A percentile compares a stretch with the other conserved stretches of the same genome.
These are phyloP conservation scores for Jasminum sambac DNA, from an alignment of 257 asterid species.

Conservation along the genomic window DNA sequence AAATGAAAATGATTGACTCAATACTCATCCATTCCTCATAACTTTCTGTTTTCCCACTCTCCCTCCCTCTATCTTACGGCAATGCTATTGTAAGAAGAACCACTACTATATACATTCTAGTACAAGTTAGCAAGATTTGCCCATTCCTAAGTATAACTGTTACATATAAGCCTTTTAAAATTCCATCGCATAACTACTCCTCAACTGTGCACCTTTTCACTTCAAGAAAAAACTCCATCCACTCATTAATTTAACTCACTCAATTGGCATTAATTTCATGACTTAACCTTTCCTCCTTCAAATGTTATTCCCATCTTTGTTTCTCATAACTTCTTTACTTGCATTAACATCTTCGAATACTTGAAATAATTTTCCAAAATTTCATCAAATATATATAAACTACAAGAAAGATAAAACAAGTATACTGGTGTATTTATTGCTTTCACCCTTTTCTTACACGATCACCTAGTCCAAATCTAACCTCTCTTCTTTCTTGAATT, in stretches of 20 bases:
- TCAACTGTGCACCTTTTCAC: constrained; percentile 35
- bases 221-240: constrained; percentile 12
- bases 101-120: too few relatives aligned
- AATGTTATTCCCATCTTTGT: constrained; percentile 23
- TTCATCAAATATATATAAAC: not conserved
- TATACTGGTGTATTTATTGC: constrained; percentile 44
- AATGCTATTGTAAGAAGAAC: too few relatives aligned
- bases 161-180: constrained; percentile 16
- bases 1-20: too few relatives aligned
- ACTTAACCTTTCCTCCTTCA: constrained; percentile 19
- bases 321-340: constrained; percentile 12
- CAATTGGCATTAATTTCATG: constrained; percentile 30
- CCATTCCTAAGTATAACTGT: constrained; percentile 16
- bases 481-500: not conserved
- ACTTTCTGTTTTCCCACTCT: too few relatives aligned
- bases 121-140: too few relatives aligned
- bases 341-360: not conserved
- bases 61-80: too few relatives aligned
- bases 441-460: constrained; percentile 29
- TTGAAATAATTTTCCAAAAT: not conserved
- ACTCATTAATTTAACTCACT: not conserved
- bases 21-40: too few relatives aligned
- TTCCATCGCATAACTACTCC: constrained; percentile 44
- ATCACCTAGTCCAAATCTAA: constrained; percentile 9
- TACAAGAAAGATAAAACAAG: not conserved